These are phyloP conservation scores for Skeletonema grethae DNA, from an alignment of 108 stramenopile species.

Conservation along the genomic window DNA sequence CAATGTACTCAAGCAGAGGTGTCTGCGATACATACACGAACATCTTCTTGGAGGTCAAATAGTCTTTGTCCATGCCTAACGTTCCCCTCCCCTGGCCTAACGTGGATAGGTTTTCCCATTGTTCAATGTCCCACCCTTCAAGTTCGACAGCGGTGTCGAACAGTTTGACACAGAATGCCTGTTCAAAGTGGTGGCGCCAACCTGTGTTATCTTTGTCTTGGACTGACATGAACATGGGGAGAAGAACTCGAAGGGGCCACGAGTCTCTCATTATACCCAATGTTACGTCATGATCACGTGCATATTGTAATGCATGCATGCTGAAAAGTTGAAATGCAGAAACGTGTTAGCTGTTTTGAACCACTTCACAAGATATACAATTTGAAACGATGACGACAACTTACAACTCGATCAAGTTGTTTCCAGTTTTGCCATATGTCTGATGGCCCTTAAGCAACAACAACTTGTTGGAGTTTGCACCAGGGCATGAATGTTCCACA, in stretches of 20 bases:
- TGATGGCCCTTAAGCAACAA: slow-evolving; percentile 5
- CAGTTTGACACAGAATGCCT: slow-evolving; percentile 31
- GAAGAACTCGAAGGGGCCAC: slow-evolving; percentile 22
- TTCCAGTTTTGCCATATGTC: slow-evolving; percentile 30
- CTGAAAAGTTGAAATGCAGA: not conserved
- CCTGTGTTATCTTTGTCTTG: not conserved
- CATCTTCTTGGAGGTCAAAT: slow-evolving; percentile 4
- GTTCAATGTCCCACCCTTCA: not conserved
- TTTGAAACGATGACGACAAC: not conserved
- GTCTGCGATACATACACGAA: slow-evolving; percentile 14
- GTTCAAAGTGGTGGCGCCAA: slow-evolving; percentile 13
- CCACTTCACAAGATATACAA: not conserved
- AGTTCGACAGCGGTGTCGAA: not conserved
- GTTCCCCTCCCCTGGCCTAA: not conserved
- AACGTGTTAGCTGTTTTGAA: not conserved
- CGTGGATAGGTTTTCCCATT: not conserved
- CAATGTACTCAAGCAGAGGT: slow-evolving; percentile 31
- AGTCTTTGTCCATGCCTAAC: not conserved
- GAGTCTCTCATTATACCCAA: slow-evolving; percentile 22
- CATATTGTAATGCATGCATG: slow-evolving; percentile 25
- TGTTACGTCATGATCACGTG: slow-evolving; percentile 7
- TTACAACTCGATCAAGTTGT: slow-evolving; percentile 20
- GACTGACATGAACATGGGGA: slow-evolving; percentile 22
- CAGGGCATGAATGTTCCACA: slow-evolving; percentile 2
- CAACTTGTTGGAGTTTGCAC: not conserved